phyloP scores from a whole-genome alignment of 495 filamentous ascomycete species.

The Penicillium atrosanguineum region DNA sequence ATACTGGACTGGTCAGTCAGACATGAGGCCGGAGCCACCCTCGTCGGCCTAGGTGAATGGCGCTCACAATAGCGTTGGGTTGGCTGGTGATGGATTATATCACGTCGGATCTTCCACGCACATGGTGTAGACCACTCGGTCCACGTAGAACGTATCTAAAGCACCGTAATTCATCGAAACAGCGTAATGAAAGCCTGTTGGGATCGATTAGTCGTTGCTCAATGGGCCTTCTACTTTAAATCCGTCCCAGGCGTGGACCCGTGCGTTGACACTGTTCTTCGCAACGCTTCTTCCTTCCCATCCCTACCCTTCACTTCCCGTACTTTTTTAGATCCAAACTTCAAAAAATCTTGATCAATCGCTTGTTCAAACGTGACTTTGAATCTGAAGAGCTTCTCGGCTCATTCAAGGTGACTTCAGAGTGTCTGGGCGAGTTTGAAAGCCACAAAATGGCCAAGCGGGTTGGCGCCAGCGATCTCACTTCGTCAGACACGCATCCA shows the following conservation, averaged over 20 bases:
- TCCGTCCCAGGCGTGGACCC: not conserved
- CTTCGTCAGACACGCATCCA: not conserved
- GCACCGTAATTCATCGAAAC: not conserved
- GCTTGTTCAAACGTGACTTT: not conserved
- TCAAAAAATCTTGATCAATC: not conserved
- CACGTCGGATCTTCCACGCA: no score
- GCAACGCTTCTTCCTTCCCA: not conserved
- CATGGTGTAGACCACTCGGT: not conserved
- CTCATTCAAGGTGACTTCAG: not conserved
- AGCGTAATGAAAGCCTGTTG: not conserved
- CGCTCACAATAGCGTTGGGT: no score
- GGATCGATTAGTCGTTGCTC: not conserved
- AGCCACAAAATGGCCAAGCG: not conserved
- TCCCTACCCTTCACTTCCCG: not conserved
- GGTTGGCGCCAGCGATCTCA: not conserved
- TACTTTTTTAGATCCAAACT: not conserved
- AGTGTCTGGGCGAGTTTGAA: no score
- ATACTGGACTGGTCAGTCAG: no score
- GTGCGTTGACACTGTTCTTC: not conserved
- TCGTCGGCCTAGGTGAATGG: no score
- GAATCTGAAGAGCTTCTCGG: no score
- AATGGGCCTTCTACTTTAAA: not conserved
- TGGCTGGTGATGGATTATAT: no score
- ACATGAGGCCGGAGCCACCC: no score
- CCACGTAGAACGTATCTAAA: not conserved